phyloP scores from a whole-genome alignment of 352 stramenopile species.

The Phytophthora pistaciae region DNA sequence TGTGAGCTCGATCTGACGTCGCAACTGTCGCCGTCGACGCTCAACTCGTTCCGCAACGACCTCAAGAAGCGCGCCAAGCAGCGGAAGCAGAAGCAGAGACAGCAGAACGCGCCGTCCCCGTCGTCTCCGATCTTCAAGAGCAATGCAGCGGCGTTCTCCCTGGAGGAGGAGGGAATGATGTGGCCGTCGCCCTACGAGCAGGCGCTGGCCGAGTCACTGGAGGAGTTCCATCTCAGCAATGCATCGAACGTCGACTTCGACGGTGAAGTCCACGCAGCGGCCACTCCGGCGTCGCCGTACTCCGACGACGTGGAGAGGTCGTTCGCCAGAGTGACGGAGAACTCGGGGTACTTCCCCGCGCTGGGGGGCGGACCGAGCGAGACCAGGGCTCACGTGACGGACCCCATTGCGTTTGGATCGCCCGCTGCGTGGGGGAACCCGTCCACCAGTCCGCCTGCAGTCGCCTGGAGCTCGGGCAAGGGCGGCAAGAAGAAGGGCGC shows the following conservation, averaged over 20 bases:
- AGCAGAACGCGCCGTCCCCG: conserved; percentile 31
- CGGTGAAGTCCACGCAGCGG: conserved; percentile 16
- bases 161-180: conserved; percentile 57
- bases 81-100: conserved; percentile 64
- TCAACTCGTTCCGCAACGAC: conserved; percentile 65
- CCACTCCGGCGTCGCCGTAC: conserved; percentile 10
- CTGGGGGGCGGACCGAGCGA: conserved; percentile 38
- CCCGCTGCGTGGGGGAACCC: conserved; percentile 56
- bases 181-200: conserved; percentile 76
- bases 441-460: conserved; percentile 38
- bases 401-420: conserved; percentile 36
- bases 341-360: conserved; percentile 79
- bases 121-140: conserved; percentile 47
- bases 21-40: conserved; percentile 76
- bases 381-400: conserved; percentile 1
- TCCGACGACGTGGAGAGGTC: conserved; percentile 52
- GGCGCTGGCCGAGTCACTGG: conserved; percentile 41
- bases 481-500: conserved; percentile 68
- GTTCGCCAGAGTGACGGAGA: conserved; percentile 75
- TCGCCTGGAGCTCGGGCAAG: conserved; percentile 40
- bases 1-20: conserved; percentile 85
- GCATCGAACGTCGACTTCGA: conserved; percentile 24
- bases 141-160: conserved; percentile 49
- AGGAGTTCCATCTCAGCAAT: conserved; percentile 52
- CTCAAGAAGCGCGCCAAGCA: conserved; percentile 84